Base-by-base conservation (phyloP, 1,139 yeast genomes). In the Candida sp. region DNA sequence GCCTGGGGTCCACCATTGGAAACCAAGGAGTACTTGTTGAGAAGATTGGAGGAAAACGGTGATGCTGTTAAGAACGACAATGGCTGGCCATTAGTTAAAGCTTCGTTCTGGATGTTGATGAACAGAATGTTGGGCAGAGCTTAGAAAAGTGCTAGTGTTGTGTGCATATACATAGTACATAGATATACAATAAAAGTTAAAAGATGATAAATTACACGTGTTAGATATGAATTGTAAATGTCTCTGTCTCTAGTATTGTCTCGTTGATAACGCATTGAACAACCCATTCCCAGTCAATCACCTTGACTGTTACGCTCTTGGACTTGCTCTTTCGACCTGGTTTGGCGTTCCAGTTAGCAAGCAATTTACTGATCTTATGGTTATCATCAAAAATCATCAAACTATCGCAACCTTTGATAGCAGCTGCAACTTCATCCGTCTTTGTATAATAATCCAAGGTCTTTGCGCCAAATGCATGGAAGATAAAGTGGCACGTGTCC, bases 1-100 rank as follows among this genome's bases (percentile, higher is more conserved):
- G 96, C 98, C 17, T 94, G 98, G 98, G 98, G 98, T 7, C 98
- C 98, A 38, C 96, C 97, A 52, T 73, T 84, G 59, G 98, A 94
- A 72, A 92, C 98, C 52, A 91, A 90, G 73, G 96, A 91, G 60
- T 94, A 94, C 67, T 75, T 94, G 59, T 77, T 88, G 57, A 87
- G 99, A 77, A 84, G 99, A 72, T 78, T 94, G 58, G 98, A 93
- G 72, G 99, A 94, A 74, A 94, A 94, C 64, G 97, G 97, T 32
- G 98, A 93, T 70, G 97, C 98, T 11, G 97, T 92, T 7, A 86
- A 96, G 73, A 78, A 79, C 51, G 96, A 90, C 68, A 91, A 90
- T 56, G 98, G 98, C 38, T 85, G 88, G 82, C 87, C 87, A 42
- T 78, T 89, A 63, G 78, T 88, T 46, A 83, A 78, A 63, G 86